Conservation (phyloP, 148 eudicot species). For the Simmondsia chinensis region DNA sequence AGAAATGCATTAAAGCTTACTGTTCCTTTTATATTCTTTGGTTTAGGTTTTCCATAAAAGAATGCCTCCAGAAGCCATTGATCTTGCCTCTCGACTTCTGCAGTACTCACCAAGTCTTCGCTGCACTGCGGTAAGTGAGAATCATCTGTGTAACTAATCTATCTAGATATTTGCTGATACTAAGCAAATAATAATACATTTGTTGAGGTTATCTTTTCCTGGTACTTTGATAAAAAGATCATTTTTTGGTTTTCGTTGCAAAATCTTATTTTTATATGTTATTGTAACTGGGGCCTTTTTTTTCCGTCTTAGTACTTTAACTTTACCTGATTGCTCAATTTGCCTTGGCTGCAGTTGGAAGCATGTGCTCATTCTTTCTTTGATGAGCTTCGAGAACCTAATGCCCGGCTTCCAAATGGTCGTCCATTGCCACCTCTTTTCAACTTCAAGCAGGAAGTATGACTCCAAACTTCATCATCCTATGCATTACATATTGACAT, state of each 20-base stretch:
- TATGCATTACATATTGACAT: no score
- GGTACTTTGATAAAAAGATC: no score
- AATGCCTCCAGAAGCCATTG: conserved; percentile 91
- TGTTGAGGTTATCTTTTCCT: neutral
- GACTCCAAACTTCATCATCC: conserved; percentile 11
- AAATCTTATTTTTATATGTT: neutral
- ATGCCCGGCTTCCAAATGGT: conserved; percentile 90
- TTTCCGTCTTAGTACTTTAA: no score
- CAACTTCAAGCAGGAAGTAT: conserved; percentile 91
- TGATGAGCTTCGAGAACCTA: conserved; percentile 88
- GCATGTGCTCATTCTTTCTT: conserved; percentile 93
- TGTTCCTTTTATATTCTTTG: conserved; percentile 7
- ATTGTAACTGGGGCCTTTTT: neutral
- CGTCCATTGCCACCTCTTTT: conserved; percentile 83
- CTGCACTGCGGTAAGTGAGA: conserved; percentile 73
- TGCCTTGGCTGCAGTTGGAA: conserved; percentile 56
- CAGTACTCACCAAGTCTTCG: conserved; percentile 92
- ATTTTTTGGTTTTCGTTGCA: neutral
- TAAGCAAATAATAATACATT: no score
- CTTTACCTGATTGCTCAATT: neutral
- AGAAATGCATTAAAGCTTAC: no score
- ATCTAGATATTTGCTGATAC: no score
- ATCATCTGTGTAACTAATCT: neutral
- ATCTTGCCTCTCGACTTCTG: conserved; percentile 78
- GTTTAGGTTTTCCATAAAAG: conserved; percentile 74